Evolutionary conservation across 805 yeast genomes (phyloP), one percentile per base, ranked within the genome.

Genomic region (Lachancea dasiensis): DNA sequence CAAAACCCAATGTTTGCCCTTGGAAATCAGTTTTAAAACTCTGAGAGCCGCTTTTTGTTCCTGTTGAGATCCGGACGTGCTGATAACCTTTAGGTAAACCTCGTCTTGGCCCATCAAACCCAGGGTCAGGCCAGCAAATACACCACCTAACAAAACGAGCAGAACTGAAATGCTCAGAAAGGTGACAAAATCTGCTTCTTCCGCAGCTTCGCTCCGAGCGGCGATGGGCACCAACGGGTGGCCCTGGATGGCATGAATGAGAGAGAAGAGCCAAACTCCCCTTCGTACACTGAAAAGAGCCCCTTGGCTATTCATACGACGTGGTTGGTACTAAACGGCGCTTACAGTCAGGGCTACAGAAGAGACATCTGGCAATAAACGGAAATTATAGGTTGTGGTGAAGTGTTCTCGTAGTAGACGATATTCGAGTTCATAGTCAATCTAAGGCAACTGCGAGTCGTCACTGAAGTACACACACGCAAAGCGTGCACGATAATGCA

Each of bases 81-180:
- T 79, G 44, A 90, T 81, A 9, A 90, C 98, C 61, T 86, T 90
- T 44, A 90, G 69, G 52, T 89, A 86, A 17, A 90, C 90, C 61
- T 90, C 97, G 60, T 90, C 97, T 61, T 90, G 97, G 49, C 97
- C 97, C 98, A 90, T 90, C 8, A 90, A 72, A 2, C 92, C 97
- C 34, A 90, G 68, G n/a, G 98, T 92, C 29, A 90, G 69, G 6
- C 95, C 95, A 4, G 95, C 95, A 69, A 86, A 86, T n/a, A 83
- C 79, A 48, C 95, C 95, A 41, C 95, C 95, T 3, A 82, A 67
- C 24, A 86, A 52, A 1, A 85, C 94, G 17, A 85, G 67, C 16
- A 66, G 47, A 5, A 72, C 69, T 1, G 92, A 80, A 10, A 80
- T 65, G 34, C 65, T 36, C 49, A 76, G 56, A 49, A 76, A 73